These are phyloP conservation scores for Kwoniella botswanensis DNA, from an alignment of 768 basidiomycete genomes.

Conservation along the genomic window DNA sequence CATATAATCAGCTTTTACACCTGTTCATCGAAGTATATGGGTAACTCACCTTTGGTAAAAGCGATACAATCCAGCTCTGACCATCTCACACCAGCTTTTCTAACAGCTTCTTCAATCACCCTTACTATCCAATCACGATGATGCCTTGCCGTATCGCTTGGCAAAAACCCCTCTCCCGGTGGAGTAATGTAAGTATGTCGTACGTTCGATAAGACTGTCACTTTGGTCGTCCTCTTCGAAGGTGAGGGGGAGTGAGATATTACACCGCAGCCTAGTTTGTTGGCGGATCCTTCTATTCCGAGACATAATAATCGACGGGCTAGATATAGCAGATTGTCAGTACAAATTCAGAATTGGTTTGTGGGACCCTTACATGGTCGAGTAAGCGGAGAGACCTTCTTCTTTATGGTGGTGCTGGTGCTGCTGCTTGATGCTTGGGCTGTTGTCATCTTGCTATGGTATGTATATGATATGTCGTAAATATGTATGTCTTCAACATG, in stretches of 20 bases:
- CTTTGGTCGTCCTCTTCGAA: constrained; percentile 57
- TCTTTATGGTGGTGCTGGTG: constrained; percentile 17
- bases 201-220: constrained; percentile 83
- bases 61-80: constrained; percentile 91
- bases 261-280: constrained; percentile 93
- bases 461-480: not conserved
- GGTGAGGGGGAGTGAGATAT: constrained; percentile 71
- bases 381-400: constrained; percentile 45
- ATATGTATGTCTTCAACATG: too few relatives aligned
- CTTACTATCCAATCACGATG: constrained; percentile 90
- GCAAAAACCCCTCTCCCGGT: constrained; percentile 95
- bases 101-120: constrained; percentile 77
- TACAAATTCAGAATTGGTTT: not conserved
- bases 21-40: not conserved
- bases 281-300: constrained; percentile 96
- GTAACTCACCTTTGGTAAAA: constrained; percentile 82
- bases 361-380: constrained; percentile 28
- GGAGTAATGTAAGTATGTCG: constrained; percentile 99
- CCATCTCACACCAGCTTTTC: constrained; percentile 71
- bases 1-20: not conserved
- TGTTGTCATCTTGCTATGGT: constrained; percentile 29
- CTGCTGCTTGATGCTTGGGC: constrained; percentile 29
- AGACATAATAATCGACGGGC: constrained; percentile 69
- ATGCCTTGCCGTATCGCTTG: constrained; percentile 91
- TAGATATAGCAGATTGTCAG: constrained; percentile 18